Evolutionary conservation across 129 eudicot genomes (phyloP), one percentile per base, ranked within the genome.

Genomic region (Deinandra increscens): DNA sequence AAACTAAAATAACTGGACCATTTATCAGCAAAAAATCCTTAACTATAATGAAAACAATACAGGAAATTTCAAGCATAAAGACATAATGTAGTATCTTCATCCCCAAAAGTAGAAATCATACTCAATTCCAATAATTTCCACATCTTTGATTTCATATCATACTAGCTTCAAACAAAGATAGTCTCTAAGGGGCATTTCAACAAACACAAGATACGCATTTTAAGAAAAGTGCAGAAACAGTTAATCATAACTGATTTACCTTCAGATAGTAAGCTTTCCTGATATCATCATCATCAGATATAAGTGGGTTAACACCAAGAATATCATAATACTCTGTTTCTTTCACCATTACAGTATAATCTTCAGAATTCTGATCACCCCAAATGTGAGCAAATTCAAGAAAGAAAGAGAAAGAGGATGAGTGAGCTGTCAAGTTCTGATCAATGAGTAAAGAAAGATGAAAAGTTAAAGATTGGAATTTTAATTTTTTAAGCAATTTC

Each of bases 181-280:
- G 14, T 20, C 33, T 53, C 34, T 53, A 31, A 20, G 33, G 14
- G 31, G 34, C 9, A 53, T 53, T 53, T 19, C 56, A 10, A 63
- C 50, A 19, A 73, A 44, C 67, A 61, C 55, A 61, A 45, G 56
- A 48, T 33, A 6, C 46, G 44, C 31, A 42, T 50, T 38, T 62
- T 9, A 48, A 45, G 6, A 5, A 50, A 64, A 53, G 29, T 29
- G 4, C 18, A 26, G 20, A 55, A 41, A 9, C 54, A 23, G 55
- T 10, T 14, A 41, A 54, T 7, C 66, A 5, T 26, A 44, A 7
- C 42, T 29, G 22, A 46, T 26, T 26, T 26, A 26, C 98, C 98
- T 89, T 93, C 9, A 89, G 73, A 81, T 93, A 93, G 70, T 93
- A 93, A 75, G 97, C 98, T 80, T 93, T 93, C 53, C 98, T 85